Base-by-base conservation (phyloP, 2,329 filamentous ascomycete species). In the Claviceps lovelessii region DNA sequence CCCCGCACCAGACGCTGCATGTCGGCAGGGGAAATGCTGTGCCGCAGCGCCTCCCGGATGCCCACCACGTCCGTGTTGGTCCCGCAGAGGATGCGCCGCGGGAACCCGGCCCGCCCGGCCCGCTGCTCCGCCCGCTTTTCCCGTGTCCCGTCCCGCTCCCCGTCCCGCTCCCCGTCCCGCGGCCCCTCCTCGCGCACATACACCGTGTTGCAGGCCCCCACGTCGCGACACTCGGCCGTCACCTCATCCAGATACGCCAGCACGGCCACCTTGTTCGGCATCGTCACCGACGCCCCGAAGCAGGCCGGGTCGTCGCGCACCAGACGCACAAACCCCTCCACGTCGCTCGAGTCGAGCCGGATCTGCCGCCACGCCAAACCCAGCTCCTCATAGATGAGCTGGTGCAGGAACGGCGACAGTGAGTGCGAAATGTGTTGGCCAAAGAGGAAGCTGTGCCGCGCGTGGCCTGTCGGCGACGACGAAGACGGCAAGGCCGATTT, bases 41-140 rank as follows among this genome's bases (percentile, higher is more conserved):
- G 76, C 51, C 76, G 68, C 61, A 91, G 86, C 4, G 84, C 80
- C 64, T 90, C 85, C 28, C 85, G 78, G 58, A 91, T 84, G 35
- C 88, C 88, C 55, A 89, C 76, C 57, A 85, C 86, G 68, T 93
- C 88, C 4, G 88, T 91, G 72, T 93, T 91, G 47, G 86, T 85
- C 53, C 87, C 88, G 67, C 85, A 81, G 59, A 80, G 80, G 49
- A 17, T 15, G 13, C 37, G 37, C 13, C 13, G 9, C 35, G 35
- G 35, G 35, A 10, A 1, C 8, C 10, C 35, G 8, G 8, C 11
- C 10, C 15, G 13, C 41, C 41, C n/a, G 15, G 76, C 62, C 19
- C 76, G 72, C 39, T 70, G 69, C 35, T 13, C 35, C 10, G 52
- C 77, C 23, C 23, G 23, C 23, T 23, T 3, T 23, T 23, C 23